Conservation (phyloP, 345 rosid species). For the Firmiana major region DNA sequence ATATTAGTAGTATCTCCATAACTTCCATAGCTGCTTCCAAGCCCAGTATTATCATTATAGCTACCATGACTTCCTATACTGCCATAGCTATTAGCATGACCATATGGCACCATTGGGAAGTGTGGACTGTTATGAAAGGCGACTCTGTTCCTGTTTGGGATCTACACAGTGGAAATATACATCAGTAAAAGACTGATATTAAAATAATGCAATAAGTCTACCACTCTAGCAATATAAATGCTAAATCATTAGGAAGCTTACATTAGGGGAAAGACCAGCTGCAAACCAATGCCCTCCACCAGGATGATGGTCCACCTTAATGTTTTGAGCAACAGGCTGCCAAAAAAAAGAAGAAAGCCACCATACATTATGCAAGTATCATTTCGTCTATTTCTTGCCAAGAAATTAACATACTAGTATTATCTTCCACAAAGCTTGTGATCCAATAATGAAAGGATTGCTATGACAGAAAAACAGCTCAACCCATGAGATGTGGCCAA, state of each 20-base stretch:
- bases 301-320: conserved; percentile 96
- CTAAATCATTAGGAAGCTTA: conserved; percentile 30
- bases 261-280: conserved; percentile 98
- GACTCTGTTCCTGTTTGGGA: conserved; percentile 63
- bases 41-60: conserved; percentile 75
- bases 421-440: neutral
- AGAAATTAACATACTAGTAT: neutral
- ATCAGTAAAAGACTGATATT: conserved; percentile 4
- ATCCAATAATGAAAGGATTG: neutral
- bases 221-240: conserved; percentile 11
- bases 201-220: neutral
- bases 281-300: conserved; percentile 99
- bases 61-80: conserved; percentile 97
- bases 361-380: neutral
- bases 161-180: conserved; percentile 39
- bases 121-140: conserved; percentile 81
- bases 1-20: conserved; percentile 71
- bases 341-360: neutral
- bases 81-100: conserved; percentile 81
- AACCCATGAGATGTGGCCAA: neutral
- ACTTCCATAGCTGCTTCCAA: conserved; percentile 89
- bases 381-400: neutral
- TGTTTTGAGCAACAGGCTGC: conserved; percentile 83
- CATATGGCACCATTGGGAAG: conserved; percentile 60
- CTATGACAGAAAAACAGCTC: neutral